Conservation (phyloP, 306 rosid genomes). For the Luffa aegyptiaca region DNA sequence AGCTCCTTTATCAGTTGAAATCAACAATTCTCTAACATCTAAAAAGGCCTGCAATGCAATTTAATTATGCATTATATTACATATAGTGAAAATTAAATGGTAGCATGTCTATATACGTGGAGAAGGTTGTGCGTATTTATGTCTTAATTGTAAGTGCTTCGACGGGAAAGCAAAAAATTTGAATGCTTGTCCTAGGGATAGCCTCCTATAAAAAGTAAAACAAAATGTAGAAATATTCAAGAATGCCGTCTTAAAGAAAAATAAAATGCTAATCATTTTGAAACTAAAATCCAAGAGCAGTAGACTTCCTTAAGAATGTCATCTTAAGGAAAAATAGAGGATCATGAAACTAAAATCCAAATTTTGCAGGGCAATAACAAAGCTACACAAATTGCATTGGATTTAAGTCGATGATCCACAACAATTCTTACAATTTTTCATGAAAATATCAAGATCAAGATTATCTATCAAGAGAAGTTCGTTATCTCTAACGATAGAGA, state of each 20-base stretch:
- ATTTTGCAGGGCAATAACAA: too few species aligned
- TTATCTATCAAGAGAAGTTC: too few species aligned
- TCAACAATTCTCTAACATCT: constrained; percentile 84
- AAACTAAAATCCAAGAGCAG: too few species aligned
- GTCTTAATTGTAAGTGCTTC: neutral
- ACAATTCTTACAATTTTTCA: too few species aligned
- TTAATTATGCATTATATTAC: neutral
- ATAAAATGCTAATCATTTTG: neutral
- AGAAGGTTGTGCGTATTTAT: neutral
- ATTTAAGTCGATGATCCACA: too few species aligned
- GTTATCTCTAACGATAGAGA: too few species aligned
- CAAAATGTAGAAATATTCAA: neutral
- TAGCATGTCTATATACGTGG: constrained; percentile 1
- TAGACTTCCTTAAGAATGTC: too few species aligned
- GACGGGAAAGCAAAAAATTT: neutral
- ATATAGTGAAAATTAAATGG: neutral
- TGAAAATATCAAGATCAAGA: too few species aligned
- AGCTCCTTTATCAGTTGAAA: constrained; percentile 72
- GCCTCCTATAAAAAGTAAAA: neutral
- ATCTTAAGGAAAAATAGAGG: too few species aligned
- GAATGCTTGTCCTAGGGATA: neutral
- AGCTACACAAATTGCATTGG: too few species aligned
- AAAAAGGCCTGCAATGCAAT: constrained; percentile 66
- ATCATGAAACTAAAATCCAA: too few species aligned
- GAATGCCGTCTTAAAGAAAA: neutral